These are phyloP conservation scores for Fraxinus albicans DNA, from an alignment of 305 asterid genomes.

Conservation along the genomic window DNA sequence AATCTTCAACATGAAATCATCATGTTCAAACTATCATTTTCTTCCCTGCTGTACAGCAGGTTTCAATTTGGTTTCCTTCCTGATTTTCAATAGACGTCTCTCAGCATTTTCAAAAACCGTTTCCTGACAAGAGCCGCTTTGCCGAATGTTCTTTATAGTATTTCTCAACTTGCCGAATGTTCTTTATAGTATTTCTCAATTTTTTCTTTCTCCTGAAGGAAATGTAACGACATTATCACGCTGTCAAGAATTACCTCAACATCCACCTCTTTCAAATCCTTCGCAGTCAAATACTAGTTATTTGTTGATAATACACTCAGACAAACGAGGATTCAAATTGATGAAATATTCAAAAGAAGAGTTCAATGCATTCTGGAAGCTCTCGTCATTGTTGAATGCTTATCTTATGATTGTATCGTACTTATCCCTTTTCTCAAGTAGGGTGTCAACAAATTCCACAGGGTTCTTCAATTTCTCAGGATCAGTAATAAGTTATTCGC, in stretches of 20 bases:
- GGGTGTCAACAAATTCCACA: conserved; percentile 54
- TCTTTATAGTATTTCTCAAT: not conserved
- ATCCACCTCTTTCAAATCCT: conserved; percentile 77
- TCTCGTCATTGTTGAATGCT: conserved; percentile 65
- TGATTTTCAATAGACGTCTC: no score
- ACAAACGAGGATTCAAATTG: conserved; percentile 72
- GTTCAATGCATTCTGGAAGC: conserved; percentile 67
- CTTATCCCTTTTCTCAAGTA: conserved; percentile 55
- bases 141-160: conserved; percentile 24
- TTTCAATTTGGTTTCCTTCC: no score
- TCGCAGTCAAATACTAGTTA: conserved; percentile 77
- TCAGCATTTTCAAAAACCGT: conserved; percentile 49
- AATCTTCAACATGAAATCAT: no score
- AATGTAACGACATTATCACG: conserved; percentile 74
- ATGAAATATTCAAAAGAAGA: conserved; percentile 37
- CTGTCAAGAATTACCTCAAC: conserved; percentile 69
- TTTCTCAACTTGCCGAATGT: conserved; percentile 26
- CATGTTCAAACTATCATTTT: no score
- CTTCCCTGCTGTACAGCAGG: no score
- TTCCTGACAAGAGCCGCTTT: conserved; percentile 66
- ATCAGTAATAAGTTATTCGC: conserved; percentile 60
- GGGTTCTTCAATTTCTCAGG: conserved; percentile 67
- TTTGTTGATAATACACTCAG: conserved; percentile 76
- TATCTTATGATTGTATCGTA: conserved; percentile 55
- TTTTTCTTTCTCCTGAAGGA: conserved; percentile 72